Evolutionary conservation across 1,139 yeast species (phyloP).

Genomic region (Sugiyamaella grinbergsii): DNA sequence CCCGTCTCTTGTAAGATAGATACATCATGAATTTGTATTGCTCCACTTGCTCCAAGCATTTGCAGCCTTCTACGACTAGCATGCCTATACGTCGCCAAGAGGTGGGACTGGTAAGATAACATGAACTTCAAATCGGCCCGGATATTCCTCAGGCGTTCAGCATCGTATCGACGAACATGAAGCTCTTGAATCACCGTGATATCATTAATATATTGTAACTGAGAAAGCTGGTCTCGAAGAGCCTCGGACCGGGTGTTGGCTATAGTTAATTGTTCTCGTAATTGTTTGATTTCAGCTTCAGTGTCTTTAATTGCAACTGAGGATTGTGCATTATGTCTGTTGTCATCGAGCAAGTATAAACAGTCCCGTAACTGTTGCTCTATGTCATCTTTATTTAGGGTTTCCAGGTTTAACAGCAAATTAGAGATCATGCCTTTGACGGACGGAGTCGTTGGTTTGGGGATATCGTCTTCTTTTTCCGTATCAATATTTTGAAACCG

Average conservation of each 20-base stretch:
- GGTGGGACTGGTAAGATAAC: conserved; percentile 21
- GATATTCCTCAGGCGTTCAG: conserved; percentile 15
- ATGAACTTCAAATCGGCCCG: conserved; percentile 26
- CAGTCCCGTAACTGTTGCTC: conserved; percentile 5
- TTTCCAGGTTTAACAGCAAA: neutral
- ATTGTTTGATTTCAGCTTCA: neutral
- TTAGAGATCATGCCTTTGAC: neutral
- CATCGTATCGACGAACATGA: conserved; percentile 17
- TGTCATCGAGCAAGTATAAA: neutral
- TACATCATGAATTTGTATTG: conserved; percentile 17
- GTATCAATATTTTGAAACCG: neutral
- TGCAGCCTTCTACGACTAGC: conserved; percentile 21
- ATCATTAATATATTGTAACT: conserved; percentile 2
- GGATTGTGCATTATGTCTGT: neutral
- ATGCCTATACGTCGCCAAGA: conserved; percentile 21
- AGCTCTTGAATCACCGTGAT: conserved; percentile 11
- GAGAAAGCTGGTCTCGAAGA: neutral
- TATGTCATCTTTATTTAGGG: conserved; percentile 5
- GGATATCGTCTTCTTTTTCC: neutral
- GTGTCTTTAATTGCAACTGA: neutral
- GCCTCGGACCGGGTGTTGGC: neutral
- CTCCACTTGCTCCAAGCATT: conserved; percentile 21
- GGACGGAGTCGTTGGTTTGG: neutral
- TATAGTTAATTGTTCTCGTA: neutral
- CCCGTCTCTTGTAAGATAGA: conserved; percentile 14